phyloP scores from a whole-genome alignment of 2,329 filamentous ascomycete genomes.

The Ascomycota sp. region DNA sequence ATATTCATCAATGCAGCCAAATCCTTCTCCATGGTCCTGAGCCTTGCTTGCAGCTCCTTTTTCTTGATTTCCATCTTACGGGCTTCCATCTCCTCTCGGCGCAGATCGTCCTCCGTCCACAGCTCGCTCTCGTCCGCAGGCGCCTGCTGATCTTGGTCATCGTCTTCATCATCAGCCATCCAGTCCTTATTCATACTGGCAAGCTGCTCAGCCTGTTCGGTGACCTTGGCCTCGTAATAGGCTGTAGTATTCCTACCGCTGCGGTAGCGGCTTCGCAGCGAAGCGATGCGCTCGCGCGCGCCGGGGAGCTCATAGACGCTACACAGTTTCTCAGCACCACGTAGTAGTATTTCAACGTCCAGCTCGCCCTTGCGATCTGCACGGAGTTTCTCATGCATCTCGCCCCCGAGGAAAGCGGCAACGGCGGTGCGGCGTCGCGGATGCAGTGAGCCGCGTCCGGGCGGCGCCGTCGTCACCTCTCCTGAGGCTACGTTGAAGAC shows the following conservation, averaged over 20 bases:
- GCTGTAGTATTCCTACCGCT: slow-evolving; percentile 53
- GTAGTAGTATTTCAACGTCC: slow-evolving; percentile 67
- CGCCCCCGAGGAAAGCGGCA: slow-evolving; percentile 68
- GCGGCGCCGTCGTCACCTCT: slow-evolving; percentile 37
- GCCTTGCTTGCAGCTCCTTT: slow-evolving; percentile 29
- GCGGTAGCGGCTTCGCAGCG: slow-evolving; percentile 49
- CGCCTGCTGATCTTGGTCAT: slow-evolving; percentile 29
- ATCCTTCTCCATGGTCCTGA: slow-evolving; percentile 34
- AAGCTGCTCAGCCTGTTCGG: slow-evolving; percentile 54
- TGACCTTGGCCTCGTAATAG: slow-evolving; percentile 64
- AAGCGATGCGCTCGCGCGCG: slow-evolving; percentile 54
- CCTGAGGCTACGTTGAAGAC: slow-evolving; percentile 45
- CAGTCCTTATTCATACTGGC: slow-evolving; percentile 50
- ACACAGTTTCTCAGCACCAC: slow-evolving; percentile 77
- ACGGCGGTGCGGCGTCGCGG: slow-evolving; percentile 64
- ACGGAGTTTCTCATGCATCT: slow-evolving; percentile 66
- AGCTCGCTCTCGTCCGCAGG: slow-evolving; percentile 24
- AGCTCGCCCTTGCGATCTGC: slow-evolving; percentile 42
- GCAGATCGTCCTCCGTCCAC: slow-evolving; percentile 48
- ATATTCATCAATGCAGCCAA: slow-evolving; percentile 32
- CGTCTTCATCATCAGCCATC: slow-evolving; percentile 29
- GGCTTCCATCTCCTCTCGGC: slow-evolving; percentile 46
- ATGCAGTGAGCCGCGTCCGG: slow-evolving; percentile 23
- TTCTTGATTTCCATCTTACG: slow-evolving; percentile 35
- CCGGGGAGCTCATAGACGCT: slow-evolving; percentile 71